Evolutionary conservation across 2,329 filamentous ascomycete genomes (phyloP).

Genomic region (Ophiognomonia clavigignenti-juglandacearum): DNA sequence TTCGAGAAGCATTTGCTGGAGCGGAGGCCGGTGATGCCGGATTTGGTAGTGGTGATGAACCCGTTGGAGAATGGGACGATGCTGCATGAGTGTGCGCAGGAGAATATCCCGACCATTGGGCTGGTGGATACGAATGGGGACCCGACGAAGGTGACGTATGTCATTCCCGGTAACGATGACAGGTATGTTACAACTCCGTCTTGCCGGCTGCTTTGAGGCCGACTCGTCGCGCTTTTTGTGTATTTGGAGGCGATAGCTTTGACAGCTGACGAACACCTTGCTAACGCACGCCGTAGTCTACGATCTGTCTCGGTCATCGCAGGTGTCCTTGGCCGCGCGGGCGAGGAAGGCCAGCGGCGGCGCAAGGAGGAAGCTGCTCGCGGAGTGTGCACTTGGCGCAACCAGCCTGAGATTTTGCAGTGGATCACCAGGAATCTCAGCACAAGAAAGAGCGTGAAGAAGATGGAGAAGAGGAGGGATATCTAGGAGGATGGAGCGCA

Average conservation of each 20-base stretch:
- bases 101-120: slow-evolving; percentile 89
- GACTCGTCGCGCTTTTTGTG: neutral
- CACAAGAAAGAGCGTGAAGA: too few relatives aligned
- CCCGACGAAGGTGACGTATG: slow-evolving; percentile 91
- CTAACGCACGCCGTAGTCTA: slow-evolving; percentile 50
- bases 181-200: slow-evolving; percentile 49
- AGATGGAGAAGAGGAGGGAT: too few relatives aligned
- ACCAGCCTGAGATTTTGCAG: slow-evolving; percentile 34
- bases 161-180: slow-evolving; percentile 95
- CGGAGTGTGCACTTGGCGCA: slow-evolving; percentile 61
- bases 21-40: slow-evolving; percentile 68
- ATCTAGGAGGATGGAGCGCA: too few relatives aligned
- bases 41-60: slow-evolving; percentile 89
- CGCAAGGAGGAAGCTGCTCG: slow-evolving; percentile 57
- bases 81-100: slow-evolving; percentile 83
- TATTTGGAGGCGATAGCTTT: neutral
- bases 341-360: slow-evolving; percentile 66
- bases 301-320: slow-evolving; percentile 77
- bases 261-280: slow-evolving; percentile 20
- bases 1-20: slow-evolving; percentile 63
- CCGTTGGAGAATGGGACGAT: slow-evolving; percentile 87
- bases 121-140: slow-evolving; percentile 92
- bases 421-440: slow-evolving; percentile 26
- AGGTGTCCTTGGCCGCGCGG: slow-evolving; percentile 80
- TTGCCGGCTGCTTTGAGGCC: neutral